Conservation (phyloP, 257 asterid species). For the Nicotiana otophora region DNA sequence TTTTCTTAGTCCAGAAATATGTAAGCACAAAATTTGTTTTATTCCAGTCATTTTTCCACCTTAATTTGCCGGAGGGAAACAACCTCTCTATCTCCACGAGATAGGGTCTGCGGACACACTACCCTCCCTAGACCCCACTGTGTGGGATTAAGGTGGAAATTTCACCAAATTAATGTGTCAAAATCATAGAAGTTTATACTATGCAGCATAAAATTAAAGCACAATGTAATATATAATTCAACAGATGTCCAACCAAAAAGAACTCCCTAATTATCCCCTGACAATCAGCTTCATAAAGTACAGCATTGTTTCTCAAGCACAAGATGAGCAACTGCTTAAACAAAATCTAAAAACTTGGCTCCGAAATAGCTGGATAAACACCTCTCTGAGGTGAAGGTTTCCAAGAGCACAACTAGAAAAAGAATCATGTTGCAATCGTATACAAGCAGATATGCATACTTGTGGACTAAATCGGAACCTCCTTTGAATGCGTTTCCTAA, state of each 20-base stretch:
- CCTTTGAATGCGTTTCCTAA: conserved; percentile 94
- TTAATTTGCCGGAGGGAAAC: neutral
- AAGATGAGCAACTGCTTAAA: neutral
- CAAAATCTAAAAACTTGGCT: neutral
- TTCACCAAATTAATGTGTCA: neutral
- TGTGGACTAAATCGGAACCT: conserved; percentile 57
- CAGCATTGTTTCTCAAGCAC: neutral
- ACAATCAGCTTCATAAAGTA: neutral
- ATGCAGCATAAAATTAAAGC: neutral
- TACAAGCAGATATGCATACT: conserved; percentile 36
- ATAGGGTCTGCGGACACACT: too few species aligned
- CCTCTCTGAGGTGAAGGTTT: neutral
- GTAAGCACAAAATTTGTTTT: neutral
- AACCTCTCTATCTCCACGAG: too few species aligned
- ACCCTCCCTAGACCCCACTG: too few species aligned
- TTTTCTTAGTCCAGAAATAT: neutral
- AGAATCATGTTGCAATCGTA: neutral
- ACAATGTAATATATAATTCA: neutral
- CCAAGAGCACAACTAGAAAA: neutral
- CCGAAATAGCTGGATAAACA: neutral
- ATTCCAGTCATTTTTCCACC: neutral
- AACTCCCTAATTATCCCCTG: neutral
- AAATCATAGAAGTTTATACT: neutral
- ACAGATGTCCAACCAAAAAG: neutral
- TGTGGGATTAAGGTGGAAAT: neutral